phyloP scores from a whole-genome alignment of 306 rosid genomes.

The Acacia crassicarpa region DNA sequence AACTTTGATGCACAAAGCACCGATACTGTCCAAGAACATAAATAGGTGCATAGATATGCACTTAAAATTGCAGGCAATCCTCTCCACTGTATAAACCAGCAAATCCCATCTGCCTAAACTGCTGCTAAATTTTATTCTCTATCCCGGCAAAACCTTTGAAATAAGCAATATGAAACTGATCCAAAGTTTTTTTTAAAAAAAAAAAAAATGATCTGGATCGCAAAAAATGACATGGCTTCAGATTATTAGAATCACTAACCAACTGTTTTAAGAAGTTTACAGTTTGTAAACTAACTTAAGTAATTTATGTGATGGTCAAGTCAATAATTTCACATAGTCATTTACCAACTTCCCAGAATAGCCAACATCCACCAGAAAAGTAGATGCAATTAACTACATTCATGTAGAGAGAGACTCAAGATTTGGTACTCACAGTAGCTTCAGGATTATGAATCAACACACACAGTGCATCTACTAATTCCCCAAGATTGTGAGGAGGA shows the following conservation, averaged over 20 bases:
- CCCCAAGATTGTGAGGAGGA: conserved; percentile 99
- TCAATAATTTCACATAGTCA: background rate
- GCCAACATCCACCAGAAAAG: background rate
- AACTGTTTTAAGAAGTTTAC: no score
- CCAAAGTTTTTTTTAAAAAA: no score
- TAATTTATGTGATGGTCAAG: background rate
- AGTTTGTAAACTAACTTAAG: background rate
- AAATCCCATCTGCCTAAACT: background rate
- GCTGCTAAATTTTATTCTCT: background rate
- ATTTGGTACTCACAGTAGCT: conserved; percentile 71
- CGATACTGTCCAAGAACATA: background rate
- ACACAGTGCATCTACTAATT: conserved; percentile 84
- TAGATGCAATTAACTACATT: background rate
- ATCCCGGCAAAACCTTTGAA: background rate
- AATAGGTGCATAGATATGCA: background rate
- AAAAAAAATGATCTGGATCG: no score
- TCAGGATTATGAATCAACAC: conserved; percentile 91
- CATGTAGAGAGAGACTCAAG: conserved; percentile 7
- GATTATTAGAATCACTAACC: no score
- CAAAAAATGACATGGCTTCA: no score
- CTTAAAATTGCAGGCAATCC: background rate
- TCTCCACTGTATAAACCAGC: background rate
- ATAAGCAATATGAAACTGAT: background rate
- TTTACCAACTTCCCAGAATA: background rate
- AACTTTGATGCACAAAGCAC: background rate